These are phyloP conservation scores for Priceomyces haplophilus DNA, from an alignment of 805 yeast genomes.

Conservation along the genomic window DNA sequence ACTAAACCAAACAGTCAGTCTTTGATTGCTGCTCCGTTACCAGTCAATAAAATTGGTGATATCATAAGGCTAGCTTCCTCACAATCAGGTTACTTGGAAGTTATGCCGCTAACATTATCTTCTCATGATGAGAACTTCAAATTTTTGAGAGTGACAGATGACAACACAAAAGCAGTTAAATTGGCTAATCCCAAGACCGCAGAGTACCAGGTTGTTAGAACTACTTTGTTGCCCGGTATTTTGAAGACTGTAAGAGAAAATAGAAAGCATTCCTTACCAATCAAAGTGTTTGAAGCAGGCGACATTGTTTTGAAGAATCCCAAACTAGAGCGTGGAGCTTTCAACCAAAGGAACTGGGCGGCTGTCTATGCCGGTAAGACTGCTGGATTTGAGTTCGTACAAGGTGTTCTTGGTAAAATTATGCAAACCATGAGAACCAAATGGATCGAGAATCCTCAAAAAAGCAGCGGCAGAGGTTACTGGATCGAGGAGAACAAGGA, in stretches of 20 bases:
- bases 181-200: constrained; percentile 94
- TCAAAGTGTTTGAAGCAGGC: constrained; percentile 91
- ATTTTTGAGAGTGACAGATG: constrained; percentile 72
- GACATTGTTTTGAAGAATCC: constrained; percentile 88
- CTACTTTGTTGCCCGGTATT: constrained; percentile 89
- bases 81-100: constrained; percentile 95
- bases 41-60: constrained; percentile 87
- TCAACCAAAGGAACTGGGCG: constrained; percentile 90
- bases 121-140: constrained; percentile 96
- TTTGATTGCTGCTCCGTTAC: constrained; percentile 81
- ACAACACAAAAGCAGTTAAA: constrained; percentile 75
- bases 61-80: constrained; percentile 88
- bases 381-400: constrained; percentile 91
- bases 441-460: constrained; percentile 62
- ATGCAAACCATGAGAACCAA: constrained; percentile 94
- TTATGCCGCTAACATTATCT: constrained; percentile 90
- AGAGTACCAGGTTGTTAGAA: constrained; percentile 97
- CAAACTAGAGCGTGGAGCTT: constrained; percentile 80
- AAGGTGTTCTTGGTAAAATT: constrained; percentile 89
- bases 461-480: constrained; percentile 65
- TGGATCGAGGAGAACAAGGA: constrained; percentile 75
- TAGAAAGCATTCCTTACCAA: constrained; percentile 92
- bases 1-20: constrained; percentile 76
- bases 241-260: constrained; percentile 94
- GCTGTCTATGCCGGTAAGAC: constrained; percentile 93